Evolutionary conservation across 345 rosid genomes (phyloP), one percentile per base, ranked within the genome.

Genomic region (Linum usitatissimum): DNA sequence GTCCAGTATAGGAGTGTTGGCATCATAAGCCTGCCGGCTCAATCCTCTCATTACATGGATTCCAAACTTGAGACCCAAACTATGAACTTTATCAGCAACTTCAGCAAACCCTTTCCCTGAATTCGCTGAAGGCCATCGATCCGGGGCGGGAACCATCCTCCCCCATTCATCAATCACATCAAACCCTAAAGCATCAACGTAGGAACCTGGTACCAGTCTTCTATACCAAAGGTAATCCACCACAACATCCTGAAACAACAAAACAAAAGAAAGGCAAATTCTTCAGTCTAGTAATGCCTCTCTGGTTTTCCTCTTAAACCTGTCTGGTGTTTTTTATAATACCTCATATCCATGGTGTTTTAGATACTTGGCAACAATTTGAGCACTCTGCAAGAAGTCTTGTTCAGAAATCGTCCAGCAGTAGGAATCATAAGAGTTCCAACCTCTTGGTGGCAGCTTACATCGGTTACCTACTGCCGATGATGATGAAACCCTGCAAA

Each of bases 81-180:
- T 36, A 62, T 89, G 97, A 34, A 90, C 91, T 73, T 83, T 85
- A 61, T 67, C 75, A 0, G 97, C 94, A 1, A 93, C 91, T 72
- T 86, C 78, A 0, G 81, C 73, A 72, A 93, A 93, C 48, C 97
- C 96, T 73, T 80, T 87, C 51, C 94, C 91, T 15, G 73, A 83
- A 70, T 14, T 76, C 62, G 96, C 87, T 10, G 99, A 93, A n/a
- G 99, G 96, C 99, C 99, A 93, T 63, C 99, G 71, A 19, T 9
- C 75, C 0, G 94, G 94, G 70, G 86, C 96, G 23, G 97, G 99
- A 31, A 84, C 73, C 82, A 82, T 53, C 67, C 97, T 83, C 62
- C 99, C 99, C 97, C 99, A 90, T 73, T 83, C 68, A 77, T 93
- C 99, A 73, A 89, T 89, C 58, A 89, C 97, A 79, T 93, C 98